Conservation (phyloP, 2,329 filamentous ascomycete species). For the Alternaria gaisen region DNA sequence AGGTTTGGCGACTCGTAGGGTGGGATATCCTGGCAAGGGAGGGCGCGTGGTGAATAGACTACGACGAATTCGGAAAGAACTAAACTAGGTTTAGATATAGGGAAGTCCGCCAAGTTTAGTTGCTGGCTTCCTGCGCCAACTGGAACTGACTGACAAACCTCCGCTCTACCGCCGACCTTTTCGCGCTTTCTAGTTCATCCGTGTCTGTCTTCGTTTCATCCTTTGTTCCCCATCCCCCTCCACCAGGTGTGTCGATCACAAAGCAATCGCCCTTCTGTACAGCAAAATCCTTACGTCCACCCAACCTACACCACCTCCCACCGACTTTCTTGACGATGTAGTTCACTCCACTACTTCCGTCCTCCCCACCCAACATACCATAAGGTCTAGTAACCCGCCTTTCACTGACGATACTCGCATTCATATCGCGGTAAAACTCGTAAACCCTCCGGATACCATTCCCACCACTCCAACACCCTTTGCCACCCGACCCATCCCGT, state of each 20-base stretch:
- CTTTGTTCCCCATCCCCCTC: constrained; percentile 21
- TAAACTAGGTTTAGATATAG: neutral
- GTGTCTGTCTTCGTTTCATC: neutral
- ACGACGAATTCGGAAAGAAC: neutral
- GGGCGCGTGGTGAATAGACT: constrained; percentile 18
- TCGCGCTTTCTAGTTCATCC: no score
- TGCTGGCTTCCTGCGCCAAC: constrained; percentile 26
- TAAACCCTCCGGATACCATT: constrained; percentile 44
- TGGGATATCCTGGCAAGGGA: constrained; percentile 61
- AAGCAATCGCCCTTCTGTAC: constrained; percentile 23
- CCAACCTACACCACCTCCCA: constrained; percentile 17
- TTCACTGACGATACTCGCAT: constrained; percentile 44
- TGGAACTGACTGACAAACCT: constrained; percentile 29
- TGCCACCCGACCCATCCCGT: constrained; percentile 40
- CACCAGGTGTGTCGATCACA: constrained; percentile 26
- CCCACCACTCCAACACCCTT: constrained; percentile 40
- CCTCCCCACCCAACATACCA: constrained; percentile 42
- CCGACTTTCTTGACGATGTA: constrained; percentile 31
- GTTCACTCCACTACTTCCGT: constrained; percentile 40
- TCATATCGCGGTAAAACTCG: constrained; percentile 41
- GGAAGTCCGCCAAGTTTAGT: constrained; percentile 2
- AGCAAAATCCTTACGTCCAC: constrained; percentile 18
- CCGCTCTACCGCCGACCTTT: constrained; percentile 9
- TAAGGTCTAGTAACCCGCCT: constrained; percentile 44
- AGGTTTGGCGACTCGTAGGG: constrained; percentile 66